phyloP scores from a whole-genome alignment of 1,139 yeast species.

The Saccharomycopsis hybrid region DNA sequence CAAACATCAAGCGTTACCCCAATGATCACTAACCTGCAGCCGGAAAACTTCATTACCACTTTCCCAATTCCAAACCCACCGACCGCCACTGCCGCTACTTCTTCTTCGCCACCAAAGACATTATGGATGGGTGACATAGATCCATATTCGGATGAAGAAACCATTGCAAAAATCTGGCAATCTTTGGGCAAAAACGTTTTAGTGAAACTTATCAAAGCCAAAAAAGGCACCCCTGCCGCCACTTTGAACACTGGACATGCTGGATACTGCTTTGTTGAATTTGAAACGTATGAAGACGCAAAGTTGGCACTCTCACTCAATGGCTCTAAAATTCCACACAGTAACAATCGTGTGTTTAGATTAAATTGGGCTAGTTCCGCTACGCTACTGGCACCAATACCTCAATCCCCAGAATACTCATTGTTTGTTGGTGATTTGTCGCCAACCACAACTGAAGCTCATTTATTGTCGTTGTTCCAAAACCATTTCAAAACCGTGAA shows the following conservation, averaged over 20 bases:
- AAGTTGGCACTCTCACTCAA: constrained; percentile 56
- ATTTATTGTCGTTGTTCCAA: constrained; percentile 59
- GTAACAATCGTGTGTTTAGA: constrained; percentile 45
- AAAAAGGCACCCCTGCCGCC: constrained; percentile 31
- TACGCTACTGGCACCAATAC: constrained; percentile 45
- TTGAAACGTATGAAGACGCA: constrained; percentile 57
- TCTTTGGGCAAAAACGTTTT: constrained; percentile 33
- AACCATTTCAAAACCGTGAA: constrained; percentile 55
- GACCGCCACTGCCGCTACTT: constrained; percentile 35
- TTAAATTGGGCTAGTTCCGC: constrained; percentile 74
- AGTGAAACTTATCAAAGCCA: constrained; percentile 51
- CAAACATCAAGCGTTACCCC: constrained; percentile 8
- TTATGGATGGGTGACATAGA: constrained; percentile 80
- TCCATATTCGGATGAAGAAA: constrained; percentile 62
- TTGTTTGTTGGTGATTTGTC: constrained; percentile 76
- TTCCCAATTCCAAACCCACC: constrained; percentile 41
- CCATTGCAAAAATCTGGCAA: constrained; percentile 53
- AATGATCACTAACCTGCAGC: constrained; percentile 17
- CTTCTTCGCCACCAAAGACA: constrained; percentile 44
- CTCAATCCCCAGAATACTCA: constrained; percentile 50
- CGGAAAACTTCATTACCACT: constrained; percentile 22
- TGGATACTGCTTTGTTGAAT: constrained; percentile 72
- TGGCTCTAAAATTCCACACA: constrained; percentile 61
- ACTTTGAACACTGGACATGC: constrained; percentile 39
- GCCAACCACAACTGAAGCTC: constrained; percentile 67